Base-by-base conservation (phyloP, 2,329 filamentous ascomycete species). In the Thyridium curvatum region DNA sequence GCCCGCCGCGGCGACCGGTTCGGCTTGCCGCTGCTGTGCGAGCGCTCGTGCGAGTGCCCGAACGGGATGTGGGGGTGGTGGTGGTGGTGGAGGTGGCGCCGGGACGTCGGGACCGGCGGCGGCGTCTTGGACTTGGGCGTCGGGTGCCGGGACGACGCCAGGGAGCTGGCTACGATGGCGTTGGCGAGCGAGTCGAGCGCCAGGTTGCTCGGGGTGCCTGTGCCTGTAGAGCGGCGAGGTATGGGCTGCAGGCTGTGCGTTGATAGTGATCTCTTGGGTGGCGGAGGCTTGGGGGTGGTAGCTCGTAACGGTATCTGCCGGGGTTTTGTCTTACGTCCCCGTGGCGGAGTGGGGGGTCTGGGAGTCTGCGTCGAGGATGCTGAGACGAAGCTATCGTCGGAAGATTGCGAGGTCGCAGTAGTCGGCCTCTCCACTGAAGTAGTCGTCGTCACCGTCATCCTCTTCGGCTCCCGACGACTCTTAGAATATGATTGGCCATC, bases 111-210 rank as follows among this genome's bases (percentile, higher is more conserved):
- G 37, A 61, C 50, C 48, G 57, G 59, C 54, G 60, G 66, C 51
- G 32, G 63, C 55, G 46, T 58, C 60, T 44, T 46, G 6, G 43
- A 34, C 41, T 61, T 62, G 34, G 56, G 68, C 38, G 56, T 65
- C 35, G 57, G 67, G 39, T 61, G 64, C 45, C 79, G 76, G 3
- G 79, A 71, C 1, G 83, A 78, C 5, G 86, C 86, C 0, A 90
- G 67, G 17, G 81, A 84, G 2, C 84, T 80, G 3, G 84, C 85
- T 51, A 90, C 74, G 41, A 90, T 87, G 45, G 86, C 86, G 50
- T 78, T 77, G 12, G 84, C 80, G 8, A 90, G 72, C 1, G 79
- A 79, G 42, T 82, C 74, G 9, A 86, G 68, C 1, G 74, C 72
- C 18, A 81, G 67, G 37, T 52, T 62, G 17, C 60, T 54, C 16